Evolutionary conservation across 2,329 filamentous ascomycete genomes (phyloP).

Genomic region (Sporothrix pallida): DNA sequence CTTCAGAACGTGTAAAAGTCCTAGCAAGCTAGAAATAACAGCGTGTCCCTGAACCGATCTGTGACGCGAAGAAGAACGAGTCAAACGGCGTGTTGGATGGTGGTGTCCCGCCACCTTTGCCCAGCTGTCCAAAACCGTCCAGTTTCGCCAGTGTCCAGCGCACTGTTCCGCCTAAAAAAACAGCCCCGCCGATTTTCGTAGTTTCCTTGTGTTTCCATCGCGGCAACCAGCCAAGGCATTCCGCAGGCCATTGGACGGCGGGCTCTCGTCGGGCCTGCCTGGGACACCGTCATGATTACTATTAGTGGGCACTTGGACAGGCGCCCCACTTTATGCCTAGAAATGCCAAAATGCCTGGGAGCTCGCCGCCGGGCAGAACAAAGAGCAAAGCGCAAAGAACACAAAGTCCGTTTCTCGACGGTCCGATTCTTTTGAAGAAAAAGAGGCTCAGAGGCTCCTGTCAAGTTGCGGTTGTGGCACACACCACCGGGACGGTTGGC

Average conservation of each 20-base stretch:
- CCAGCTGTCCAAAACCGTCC: background rate
- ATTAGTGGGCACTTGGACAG: conserved; percentile 18
- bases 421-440: background rate
- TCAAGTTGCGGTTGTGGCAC: too few species aligned
- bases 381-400: background rate
- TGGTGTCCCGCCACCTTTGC: background rate
- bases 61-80: background rate
- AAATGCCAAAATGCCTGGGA: background rate
- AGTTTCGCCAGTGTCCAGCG: background rate
- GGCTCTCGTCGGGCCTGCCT: background rate
- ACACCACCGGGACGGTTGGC: too few species aligned
- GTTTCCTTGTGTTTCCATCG: conserved; percentile 33
- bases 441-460: background rate
- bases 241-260: background rate
- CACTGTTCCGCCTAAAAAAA: conserved; percentile 12
- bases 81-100: background rate
- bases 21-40: background rate
- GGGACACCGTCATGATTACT: conserved; percentile 28
- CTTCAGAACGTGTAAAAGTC: background rate
- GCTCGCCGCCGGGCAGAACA: background rate
- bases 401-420: background rate
- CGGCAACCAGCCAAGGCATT: conserved; percentile 24
- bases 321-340: background rate
- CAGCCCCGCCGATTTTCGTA: conserved; percentile 16
- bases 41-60: background rate